Conservation (phyloP, 176 grass and related monocot genomes). For the Cenchrus americanus region DNA sequence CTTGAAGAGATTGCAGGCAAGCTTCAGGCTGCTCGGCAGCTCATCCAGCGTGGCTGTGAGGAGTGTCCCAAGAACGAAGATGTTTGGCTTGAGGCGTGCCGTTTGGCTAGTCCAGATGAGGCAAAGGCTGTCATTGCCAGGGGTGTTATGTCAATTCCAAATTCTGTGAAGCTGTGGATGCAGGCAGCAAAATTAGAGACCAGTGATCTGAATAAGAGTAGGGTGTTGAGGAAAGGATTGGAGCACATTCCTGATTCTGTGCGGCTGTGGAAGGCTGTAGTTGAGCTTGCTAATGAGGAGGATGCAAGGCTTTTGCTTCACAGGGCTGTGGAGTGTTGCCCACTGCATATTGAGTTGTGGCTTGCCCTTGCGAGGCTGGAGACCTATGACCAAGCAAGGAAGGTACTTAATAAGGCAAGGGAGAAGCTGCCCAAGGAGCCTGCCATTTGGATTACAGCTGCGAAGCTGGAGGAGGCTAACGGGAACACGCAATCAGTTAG, state of each 20-base stretch:
- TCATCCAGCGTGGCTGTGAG: slow-evolving; percentile 87
- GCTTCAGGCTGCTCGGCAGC: slow-evolving; percentile 72
- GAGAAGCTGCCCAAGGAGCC: slow-evolving; percentile 80
- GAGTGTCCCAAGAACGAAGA: slow-evolving; percentile 96
- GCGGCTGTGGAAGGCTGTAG: slow-evolving; percentile 88
- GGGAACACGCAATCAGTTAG: slow-evolving; percentile 70
- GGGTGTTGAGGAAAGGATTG: slow-evolving; percentile 82
- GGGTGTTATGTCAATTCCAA: slow-evolving; percentile 88
- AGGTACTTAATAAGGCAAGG: slow-evolving; percentile 92
- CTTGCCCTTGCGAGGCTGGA: slow-evolving; percentile 94
- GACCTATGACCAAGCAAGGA: slow-evolving; percentile 92
- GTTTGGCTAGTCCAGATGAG: slow-evolving; percentile 83
- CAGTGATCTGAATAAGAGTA: slow-evolving; percentile 69
- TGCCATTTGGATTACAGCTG: slow-evolving; percentile 96
- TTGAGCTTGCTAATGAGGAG: slow-evolving; percentile 86
- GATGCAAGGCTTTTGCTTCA: slow-evolving; percentile 87
- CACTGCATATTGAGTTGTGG: slow-evolving; percentile 88
- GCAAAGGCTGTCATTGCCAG: slow-evolving; percentile 89
- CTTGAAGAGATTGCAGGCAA: slow-evolving; percentile 92
- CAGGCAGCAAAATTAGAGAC: slow-evolving; percentile 79
- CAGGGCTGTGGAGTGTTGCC: slow-evolving; percentile 87
- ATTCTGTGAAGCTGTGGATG: slow-evolving; percentile 92
- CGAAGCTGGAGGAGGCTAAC: slow-evolving; percentile 93
- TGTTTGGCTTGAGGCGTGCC: slow-evolving; percentile 90
- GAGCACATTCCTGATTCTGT: slow-evolving; percentile 93